A percentile compares a stretch with the other conserved stretches of the same genome.
These are phyloP conservation scores for Coelastrella sp. DNA, from an alignment of 139 green algal species.

Conservation along the genomic window DNA sequence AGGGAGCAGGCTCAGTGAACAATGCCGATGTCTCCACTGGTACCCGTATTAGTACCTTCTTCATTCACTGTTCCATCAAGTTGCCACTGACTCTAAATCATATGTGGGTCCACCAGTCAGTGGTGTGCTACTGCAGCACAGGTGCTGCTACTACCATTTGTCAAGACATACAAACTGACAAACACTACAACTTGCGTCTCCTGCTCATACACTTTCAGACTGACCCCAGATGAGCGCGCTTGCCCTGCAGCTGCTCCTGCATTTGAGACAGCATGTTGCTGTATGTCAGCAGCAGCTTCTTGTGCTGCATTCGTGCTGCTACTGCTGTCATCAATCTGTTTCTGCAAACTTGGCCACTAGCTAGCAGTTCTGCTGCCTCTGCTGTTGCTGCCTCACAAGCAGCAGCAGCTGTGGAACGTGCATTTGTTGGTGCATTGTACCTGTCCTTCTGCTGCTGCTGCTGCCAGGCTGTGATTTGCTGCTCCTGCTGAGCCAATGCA, in stretches of 20 bases:
- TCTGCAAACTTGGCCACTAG: neutral
- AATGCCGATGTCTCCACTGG: too few relatives aligned
- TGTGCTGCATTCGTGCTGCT: neutral
- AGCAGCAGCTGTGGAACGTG: neutral
- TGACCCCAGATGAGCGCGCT: neutral
- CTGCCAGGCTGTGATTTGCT: neutral
- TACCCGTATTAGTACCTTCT: too few relatives aligned
- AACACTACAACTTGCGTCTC: too few relatives aligned
- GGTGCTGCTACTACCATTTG: too few relatives aligned
- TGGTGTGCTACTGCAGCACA: too few relatives aligned
- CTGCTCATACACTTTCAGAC: too few relatives aligned
- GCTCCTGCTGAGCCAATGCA: neutral
- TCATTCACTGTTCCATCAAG: too few relatives aligned
- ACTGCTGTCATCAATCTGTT: neutral
- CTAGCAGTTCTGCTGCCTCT: neutral
- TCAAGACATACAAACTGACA: neutral
- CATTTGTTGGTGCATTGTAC: neutral
- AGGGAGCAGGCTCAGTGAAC: too few relatives aligned
- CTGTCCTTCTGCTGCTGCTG: neutral
- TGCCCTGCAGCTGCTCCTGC: neutral
- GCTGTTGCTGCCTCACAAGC: neutral
- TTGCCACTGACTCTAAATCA: too few relatives aligned
- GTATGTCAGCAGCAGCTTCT: neutral
- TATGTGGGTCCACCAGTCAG: too few relatives aligned
- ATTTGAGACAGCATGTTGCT: neutral